Conservation (phyloP, 2,329 filamentous ascomycete species). For the Botrytis deweyae region DNA sequence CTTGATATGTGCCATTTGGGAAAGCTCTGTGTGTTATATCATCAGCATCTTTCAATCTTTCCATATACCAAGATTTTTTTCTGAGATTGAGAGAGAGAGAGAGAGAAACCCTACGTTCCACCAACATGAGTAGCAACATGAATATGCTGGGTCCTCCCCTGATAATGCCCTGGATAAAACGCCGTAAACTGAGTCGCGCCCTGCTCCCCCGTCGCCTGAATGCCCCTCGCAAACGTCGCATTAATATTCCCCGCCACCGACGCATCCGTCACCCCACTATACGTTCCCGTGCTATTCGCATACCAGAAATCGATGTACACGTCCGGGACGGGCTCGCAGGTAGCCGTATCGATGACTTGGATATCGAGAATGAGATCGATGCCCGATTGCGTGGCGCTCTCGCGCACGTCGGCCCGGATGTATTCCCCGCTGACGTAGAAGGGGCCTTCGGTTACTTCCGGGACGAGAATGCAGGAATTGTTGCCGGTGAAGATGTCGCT, state of each 20-base stretch:
- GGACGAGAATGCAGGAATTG: constrained; percentile 38
- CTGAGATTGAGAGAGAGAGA: too few relatives aligned
- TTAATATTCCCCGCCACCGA: constrained; percentile 43
- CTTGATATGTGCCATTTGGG: constrained; percentile 49
- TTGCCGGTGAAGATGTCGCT: constrained; percentile 34
- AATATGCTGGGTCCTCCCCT: constrained; percentile 48
- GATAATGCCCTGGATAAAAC: constrained; percentile 49
- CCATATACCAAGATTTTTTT: too few relatives aligned
- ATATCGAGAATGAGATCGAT: constrained; percentile 46
- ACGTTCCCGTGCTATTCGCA: constrained; percentile 49
- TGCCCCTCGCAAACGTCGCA: constrained; percentile 45
- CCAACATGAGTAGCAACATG: constrained; percentile 49
- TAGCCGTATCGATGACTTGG: constrained; percentile 54
- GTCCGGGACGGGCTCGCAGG: constrained; percentile 51
- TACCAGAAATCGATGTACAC: constrained; percentile 54
- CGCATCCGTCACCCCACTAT: constrained; percentile 47
- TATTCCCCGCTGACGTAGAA: constrained; percentile 52
- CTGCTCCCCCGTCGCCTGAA: constrained; percentile 44
- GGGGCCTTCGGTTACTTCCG: constrained; percentile 41
- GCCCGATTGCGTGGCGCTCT: constrained; percentile 29
- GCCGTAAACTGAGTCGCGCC: constrained; percentile 46
- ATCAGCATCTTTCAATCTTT: not conserved
- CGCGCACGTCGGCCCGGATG: constrained; percentile 48
- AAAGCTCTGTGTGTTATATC: constrained; percentile 19
- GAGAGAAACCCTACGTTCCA: constrained; percentile 32